Percentiles rank a stretch among this genome's conserved stretches.
phyloP scores from a whole-genome alignment of 129 eudicot genomes.

The Flaveria brownii region DNA sequence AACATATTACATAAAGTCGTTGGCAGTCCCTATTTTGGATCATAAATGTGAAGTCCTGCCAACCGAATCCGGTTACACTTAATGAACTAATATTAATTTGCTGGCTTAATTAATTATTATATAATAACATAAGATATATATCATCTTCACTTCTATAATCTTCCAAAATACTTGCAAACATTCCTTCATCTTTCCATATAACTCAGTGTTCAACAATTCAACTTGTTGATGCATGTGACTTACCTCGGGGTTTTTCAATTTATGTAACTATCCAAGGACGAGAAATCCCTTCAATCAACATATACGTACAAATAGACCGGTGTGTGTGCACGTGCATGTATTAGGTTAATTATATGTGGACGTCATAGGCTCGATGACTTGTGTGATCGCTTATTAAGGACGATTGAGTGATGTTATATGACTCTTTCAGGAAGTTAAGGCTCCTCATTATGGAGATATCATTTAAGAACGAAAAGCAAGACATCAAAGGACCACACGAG shows the following conservation, averaged over 20 bases:
- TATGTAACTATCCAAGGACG: background rate
- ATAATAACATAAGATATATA: background rate
- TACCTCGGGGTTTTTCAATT: background rate
- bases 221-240: background rate
- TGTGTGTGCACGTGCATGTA: too few species aligned
- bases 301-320: too few species aligned
- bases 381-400: too few species aligned
- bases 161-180: constrained; percentile 21
- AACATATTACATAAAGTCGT: constrained; percentile 7
- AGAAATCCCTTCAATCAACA: too few species aligned
- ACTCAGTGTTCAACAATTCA: background rate
- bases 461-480: too few species aligned
- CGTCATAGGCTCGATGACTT: too few species aligned
- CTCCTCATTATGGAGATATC: too few species aligned
- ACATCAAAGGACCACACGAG: too few species aligned
- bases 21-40: constrained; percentile 24
- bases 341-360: too few species aligned
- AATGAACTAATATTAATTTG: background rate
- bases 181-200: background rate
- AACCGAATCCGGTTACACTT: constrained; percentile 20
- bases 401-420: too few species aligned
- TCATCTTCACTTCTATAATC: constrained; percentile 6
- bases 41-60: constrained; percentile 24
- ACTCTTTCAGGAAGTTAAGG: too few species aligned
- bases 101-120: constrained; percentile 8